Percentiles rank a stretch among this genome's conserved stretches.
phyloP scores from a whole-genome alignment of 257 asterid genomes.

The Ophiorrhiza pumila region DNA sequence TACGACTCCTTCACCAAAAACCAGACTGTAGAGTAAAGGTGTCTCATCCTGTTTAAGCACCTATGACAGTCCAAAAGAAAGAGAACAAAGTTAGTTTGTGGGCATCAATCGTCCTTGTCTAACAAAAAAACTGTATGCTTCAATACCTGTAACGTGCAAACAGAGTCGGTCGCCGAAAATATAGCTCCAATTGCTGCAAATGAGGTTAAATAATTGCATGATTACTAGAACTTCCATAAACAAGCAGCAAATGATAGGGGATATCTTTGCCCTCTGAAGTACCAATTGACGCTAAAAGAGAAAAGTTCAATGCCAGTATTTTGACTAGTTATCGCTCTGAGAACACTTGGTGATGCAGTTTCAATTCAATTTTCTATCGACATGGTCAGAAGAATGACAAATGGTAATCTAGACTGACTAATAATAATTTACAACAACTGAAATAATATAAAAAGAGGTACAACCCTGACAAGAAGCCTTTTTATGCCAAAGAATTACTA shows the following conservation, averaged over 20 bases:
- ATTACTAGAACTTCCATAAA: not conserved
- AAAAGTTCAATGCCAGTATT: not conserved
- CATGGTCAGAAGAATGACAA: not conserved
- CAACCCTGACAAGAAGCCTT: not conserved
- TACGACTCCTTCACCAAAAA: constrained; percentile 84
- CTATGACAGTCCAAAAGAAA: constrained; percentile 28
- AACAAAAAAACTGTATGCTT: not conserved
- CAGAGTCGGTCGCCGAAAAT: constrained; percentile 82
- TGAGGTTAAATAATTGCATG: constrained; percentile 9
- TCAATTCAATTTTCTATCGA: not conserved
- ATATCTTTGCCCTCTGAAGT: not conserved
- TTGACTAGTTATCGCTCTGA: not conserved
- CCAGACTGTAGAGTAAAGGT: constrained; percentile 67
- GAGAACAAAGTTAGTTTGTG: constrained; percentile 5
- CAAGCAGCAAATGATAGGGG: not conserved
- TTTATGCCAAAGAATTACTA: not conserved
- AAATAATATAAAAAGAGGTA: not conserved
- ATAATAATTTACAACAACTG: not conserved
- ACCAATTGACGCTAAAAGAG: not conserved
- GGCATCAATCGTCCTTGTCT: not conserved
- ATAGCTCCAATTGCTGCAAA: constrained; percentile 75
- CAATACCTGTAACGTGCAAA: constrained; percentile 76
- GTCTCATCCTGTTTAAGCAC: constrained; percentile 77
- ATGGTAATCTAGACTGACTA: not conserved
- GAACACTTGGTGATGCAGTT: not conserved